Evolutionary conservation across 2,329 filamentous ascomycete species (phyloP), one percentile per base, ranked within the genome.

Genomic region (Trichophyton equinum): DNA sequence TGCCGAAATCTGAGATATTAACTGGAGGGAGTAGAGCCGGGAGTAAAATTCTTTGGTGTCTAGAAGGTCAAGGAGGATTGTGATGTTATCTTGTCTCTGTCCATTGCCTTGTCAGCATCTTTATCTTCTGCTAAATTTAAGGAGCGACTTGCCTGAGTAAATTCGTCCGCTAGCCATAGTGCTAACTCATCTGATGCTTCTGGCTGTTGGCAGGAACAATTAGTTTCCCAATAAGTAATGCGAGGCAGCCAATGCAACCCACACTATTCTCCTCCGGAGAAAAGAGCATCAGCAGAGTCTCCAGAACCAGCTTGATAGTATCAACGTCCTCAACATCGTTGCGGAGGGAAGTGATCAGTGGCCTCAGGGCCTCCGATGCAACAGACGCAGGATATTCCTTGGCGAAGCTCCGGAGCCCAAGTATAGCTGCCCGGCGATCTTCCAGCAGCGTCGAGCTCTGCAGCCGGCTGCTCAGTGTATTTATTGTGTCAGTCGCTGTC

Each of bases 341-440:
- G 66, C 84, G 84, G 59, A 99, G 77, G 68, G 88, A 90, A 11
- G 83, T 85, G 66, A 99, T 97, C 61, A 99, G 80, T 61, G 88
- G 89, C 64, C 92, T 83, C 56, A 99, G 78, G n/a, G 91, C 89
- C 44, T 91, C 91, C 3, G 91, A 96, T 1, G 95, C 90, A 40
- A 99, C 94, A 6, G 91, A 95, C 13, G 95, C 95, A 42, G 94
- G 95, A 68, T 92, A 97, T 64, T 95, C 86, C 75, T 97, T 97
- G 47, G 94, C 90, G 73, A 99, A 97, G 76, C 91, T 96, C 67
- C 95, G 84, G 42, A 99, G 80, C 18, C 94, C 94, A 33, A 95
- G 82, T 56, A 99, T 96, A 53, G 94, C 91, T 61, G 90, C 91
- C 64, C 94, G 86, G 60, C 95, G 87, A 74, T 99, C 95, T 76